A percentile compares a stretch with the other conserved stretches of the same genome.
These are phyloP conservation scores for Acanthamoeba triangularis DNA, from an alignment of 208 protist species.

Conservation along the genomic window DNA sequence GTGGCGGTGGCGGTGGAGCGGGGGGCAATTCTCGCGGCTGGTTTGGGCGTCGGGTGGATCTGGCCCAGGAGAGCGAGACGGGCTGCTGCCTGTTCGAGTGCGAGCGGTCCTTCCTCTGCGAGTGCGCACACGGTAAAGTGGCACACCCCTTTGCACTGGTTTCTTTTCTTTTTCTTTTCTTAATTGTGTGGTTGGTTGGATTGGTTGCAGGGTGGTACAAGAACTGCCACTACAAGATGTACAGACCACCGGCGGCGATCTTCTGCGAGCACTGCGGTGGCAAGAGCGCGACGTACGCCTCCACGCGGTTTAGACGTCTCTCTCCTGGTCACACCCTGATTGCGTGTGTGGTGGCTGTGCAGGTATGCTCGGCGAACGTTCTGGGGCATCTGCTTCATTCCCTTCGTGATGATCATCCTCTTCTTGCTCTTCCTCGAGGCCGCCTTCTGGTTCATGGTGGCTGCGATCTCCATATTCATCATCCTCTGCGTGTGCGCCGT, in stretches of 20 bases:
- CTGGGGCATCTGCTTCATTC: constrained; percentile 68
- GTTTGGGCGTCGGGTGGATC: neutral
- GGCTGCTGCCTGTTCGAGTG: constrained; percentile 59
- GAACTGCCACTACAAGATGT: neutral
- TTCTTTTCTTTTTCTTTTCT: neutral
- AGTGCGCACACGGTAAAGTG: neutral
- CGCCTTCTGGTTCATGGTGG: constrained; percentile 41
- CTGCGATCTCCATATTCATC: neutral
- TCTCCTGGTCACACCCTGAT: no score
- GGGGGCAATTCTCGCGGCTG: neutral
- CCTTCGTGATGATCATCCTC: constrained; percentile 28
- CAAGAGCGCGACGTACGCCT: constrained; percentile 6
- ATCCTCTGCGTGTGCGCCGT: neutral
- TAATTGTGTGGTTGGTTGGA: neutral
- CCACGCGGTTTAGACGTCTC: neutral
- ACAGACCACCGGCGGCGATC: neutral
- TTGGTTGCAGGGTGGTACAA: constrained; percentile 25
- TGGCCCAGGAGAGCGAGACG: neutral
- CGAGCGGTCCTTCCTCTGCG: constrained; percentile 32
- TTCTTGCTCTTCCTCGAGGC: constrained; percentile 62
- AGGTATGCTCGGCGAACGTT: constrained; percentile 26
- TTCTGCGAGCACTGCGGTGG: constrained; percentile 41
- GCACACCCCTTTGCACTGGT: neutral
- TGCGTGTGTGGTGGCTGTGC: neutral
- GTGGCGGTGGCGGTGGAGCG: neutral